phyloP scores from a whole-genome alignment of 2,329 filamentous ascomycete species.

The Dactylellina drechsleri region DNA sequence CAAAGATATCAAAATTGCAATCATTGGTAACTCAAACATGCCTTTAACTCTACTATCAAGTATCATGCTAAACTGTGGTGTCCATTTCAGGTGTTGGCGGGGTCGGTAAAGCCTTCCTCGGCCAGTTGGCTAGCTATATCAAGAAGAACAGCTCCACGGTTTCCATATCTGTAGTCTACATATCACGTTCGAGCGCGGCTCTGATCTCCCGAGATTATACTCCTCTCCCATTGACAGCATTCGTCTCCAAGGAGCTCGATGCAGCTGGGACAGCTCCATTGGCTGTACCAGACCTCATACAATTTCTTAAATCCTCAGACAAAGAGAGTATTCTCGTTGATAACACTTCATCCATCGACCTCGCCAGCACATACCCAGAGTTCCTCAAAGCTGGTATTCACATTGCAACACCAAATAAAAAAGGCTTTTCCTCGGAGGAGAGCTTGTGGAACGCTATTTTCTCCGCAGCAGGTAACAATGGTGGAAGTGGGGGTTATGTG shows the following conservation, averaged over 20 bases:
- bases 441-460: conserved; percentile 90
- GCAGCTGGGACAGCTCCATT: conserved; percentile 73
- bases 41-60: background rate
- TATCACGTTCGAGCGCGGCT: conserved; percentile 85
- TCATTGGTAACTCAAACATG: conserved; percentile 48
- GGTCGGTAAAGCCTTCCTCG: conserved; percentile 89
- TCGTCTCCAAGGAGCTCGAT: conserved; percentile 71
- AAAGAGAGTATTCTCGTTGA: conserved; percentile 86
- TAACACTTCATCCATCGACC: conserved; percentile 90
- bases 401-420: conserved; percentile 98
- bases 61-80: conserved; percentile 26
- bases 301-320: conserved; percentile 81
- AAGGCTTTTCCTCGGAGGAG: conserved; percentile 87
- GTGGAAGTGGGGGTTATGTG: conserved; percentile 73
- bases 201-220: conserved; percentile 79
- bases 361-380: conserved; percentile 83
- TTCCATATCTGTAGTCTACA: conserved; percentile 81
- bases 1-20: conserved; percentile 52
- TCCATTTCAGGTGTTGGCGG: conserved; percentile 78
- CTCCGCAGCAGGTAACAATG: conserved; percentile 71
- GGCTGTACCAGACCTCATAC: conserved; percentile 71
- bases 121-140: conserved; percentile 72
- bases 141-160: conserved; percentile 74
- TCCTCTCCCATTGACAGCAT: conserved; percentile 71
- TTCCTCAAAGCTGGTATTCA: conserved; percentile 85